Percentiles rank a stretch among this genome's conserved stretches.
Evolutionary conservation across 352 stramenopile genomes (phyloP).

Genomic region (Poterioochromonas sp.): DNA sequence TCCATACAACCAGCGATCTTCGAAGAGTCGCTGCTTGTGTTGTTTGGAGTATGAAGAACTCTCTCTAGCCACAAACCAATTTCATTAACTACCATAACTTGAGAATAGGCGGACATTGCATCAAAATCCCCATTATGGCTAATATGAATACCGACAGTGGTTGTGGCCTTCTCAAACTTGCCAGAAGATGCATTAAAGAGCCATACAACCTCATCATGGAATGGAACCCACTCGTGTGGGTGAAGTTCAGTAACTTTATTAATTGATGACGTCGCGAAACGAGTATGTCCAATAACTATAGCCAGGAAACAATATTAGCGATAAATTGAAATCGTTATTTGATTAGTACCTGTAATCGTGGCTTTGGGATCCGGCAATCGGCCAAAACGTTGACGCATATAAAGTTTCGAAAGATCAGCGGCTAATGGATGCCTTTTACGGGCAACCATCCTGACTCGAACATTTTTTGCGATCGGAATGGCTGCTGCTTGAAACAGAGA

Average conservation of each 20-base stretch:
- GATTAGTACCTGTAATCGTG: constrained; percentile 8
- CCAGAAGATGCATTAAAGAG: constrained; percentile 31
- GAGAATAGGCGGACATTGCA: constrained; percentile 37
- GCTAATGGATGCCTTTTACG: constrained; percentile 19
- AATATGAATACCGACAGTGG: constrained; percentile 40
- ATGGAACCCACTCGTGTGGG: constrained; percentile 41
- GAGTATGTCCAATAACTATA: constrained; percentile 37
- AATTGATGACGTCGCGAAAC: constrained; percentile 37
- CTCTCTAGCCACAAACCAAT: constrained; percentile 36
- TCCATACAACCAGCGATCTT: constrained; percentile 42
- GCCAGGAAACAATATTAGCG: neutral
- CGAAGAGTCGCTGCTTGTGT: constrained; percentile 30
- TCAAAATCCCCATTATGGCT: constrained; percentile 44
- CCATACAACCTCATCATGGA: constrained; percentile 36
- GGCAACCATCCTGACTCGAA: neutral
- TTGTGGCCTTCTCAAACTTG: neutral
- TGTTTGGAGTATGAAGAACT: constrained; percentile 35
- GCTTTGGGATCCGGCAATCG: neutral
- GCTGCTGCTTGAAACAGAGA: constrained; percentile 7
- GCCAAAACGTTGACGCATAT: neutral
- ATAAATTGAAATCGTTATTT: too few species aligned
- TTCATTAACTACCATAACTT: constrained; percentile 39
- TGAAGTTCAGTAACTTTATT: constrained; percentile 40
- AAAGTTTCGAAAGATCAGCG: constrained; percentile 22
- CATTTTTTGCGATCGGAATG: constrained; percentile 4